Evolutionary conservation across 345 rosid species (phyloP), one percentile per base, ranked within the genome.

Genomic region (Noccaea caerulescens): DNA sequence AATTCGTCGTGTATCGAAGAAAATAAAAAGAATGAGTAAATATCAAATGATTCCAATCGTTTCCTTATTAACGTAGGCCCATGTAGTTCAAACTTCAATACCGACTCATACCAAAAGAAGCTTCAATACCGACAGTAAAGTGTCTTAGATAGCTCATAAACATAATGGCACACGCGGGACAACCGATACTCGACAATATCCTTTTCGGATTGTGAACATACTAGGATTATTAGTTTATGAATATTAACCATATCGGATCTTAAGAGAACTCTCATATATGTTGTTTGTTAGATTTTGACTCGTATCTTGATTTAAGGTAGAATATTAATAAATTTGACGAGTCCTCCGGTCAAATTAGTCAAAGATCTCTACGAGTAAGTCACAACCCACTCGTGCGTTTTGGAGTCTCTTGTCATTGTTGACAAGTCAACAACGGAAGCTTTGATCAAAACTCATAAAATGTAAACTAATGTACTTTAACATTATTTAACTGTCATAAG

Each of bases 311-410:
- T 32, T 56, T 7, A 39, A 39, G 41, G 43, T 51, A 58, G 5
- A 64, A 18, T 53, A 53, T 10, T 44, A 23, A 34, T 18, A 16
- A 32, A 27, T 44, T 60, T 61, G 64, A 62, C 20, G 52, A 68
- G 73, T 68, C 68, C 1, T 16, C 36, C 2, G 58, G 64, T 61
- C 69, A 53, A 53, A 68, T 11, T 16, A 68, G 79, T 60, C 78
- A 60, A 61, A 68, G 73, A 67, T 50, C 3, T 58, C 41, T 49
- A 23, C 57, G 47, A 67, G 73, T 59, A n/a, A 74, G 18, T 53
- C 37, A 52, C 36, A 68, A 75, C 30, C 61, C 77, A 75, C 79
- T 75, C 79, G 79, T 75, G 79, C 74, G 69, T 75, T 73, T 75
- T 36, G 13, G 30, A 60, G 52, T 52, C 57, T 74, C 23, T 59